Evolutionary conservation across 805 yeast genomes (phyloP), one percentile per base, ranked within the genome.

Genomic region (Saturnispora galanensis): DNA sequence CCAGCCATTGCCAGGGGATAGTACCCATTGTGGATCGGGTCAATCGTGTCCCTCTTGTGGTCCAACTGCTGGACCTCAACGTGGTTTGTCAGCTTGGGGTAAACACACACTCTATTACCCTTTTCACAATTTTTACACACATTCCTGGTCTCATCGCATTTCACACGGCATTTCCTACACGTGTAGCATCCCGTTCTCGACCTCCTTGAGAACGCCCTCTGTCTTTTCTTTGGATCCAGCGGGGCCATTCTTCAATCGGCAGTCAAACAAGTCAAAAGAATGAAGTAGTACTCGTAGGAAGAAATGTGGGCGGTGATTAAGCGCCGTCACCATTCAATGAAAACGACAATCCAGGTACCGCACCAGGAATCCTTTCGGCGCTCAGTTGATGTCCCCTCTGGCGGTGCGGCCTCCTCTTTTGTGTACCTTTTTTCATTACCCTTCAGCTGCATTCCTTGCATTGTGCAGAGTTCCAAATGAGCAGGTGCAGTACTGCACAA

Each of bases 111-210:
- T 72, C 70, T 47, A 81, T 79, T 55, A 18, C 77, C 68, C 46
- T 81, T 71, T 52, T 76, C 79, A 57, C 89, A 82, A 55, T 82
- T 81, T 52, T 66, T 68, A 57, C 89, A 82, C 46, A 71, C 67
- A 1, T 88, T 87, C 53, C 77, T 81, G 40, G 79, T 60, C 63
- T 82, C 89, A 60, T 82, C 89, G 60, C 89, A 82, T 63, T 81
- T 81, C 55, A 81, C 79, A 38, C 88, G 66, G 49, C 88, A 64
- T 56, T 77, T 73, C 31, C 88, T 69, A 57, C 89, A 82, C 1
- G 89, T 82, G 45, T 80, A 60, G 58, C 89, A 82, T 2, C 90
- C 90, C 0, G 88, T 81, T 54, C 84, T 67, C 2, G 88, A 82
- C 42, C 89, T 66, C 38, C 81, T 65, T 54, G 78, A 73, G 48